Base-by-base conservation (phyloP, 2,329 filamentous ascomycete genomes). In the Drechmeria coniospora region DNA sequence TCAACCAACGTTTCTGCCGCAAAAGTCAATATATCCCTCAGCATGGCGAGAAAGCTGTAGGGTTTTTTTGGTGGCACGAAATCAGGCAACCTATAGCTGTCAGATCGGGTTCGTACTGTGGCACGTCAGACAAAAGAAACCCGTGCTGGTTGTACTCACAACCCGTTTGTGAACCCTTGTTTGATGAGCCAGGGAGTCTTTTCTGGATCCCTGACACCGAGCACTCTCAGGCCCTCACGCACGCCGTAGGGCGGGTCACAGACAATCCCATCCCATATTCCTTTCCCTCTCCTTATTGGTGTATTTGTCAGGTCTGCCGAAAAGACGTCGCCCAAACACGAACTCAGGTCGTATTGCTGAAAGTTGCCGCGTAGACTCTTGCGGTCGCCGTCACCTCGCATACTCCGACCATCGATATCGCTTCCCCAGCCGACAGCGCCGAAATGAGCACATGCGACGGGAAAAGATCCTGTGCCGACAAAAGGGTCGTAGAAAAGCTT, bases 211-310 rank as follows among this genome's bases (percentile, higher is more conserved):
- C 76, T 72, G 29, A 71, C 67, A 1, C 90, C 90, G 1, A 98
- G 62, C 2, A 98, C 87, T 43, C 80, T 80, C 33, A 95, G 54
- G 0, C 90, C 90, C 52, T 98, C 90, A 26, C 90, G 68, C 5
- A 98, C 84, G 3, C 90, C 90, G 46, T 98, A 98, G 0, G 90
- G 90, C 12, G 90, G 90, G 54, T 98, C 90, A 44, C 86, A 95
- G 6, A 95, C 64, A 33, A 98, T 92, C 4, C 82, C 86, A 50
- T 98, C 86, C 33, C 95, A 72, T 38, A 77, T 66, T 27, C 69
- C 51, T n/a, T 44, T 50, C 17, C 51, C 44, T 18, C 51, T 53
- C 23, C 70, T 61, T 14, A 95, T 54, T 1, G 90, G 90, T 2
- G 77, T 77, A 45, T 95, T 86, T 0, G 84, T 94, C 30, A 98